Conservation (phyloP, 495 filamentous ascomycete genomes). For the Entonaema liquescens region DNA sequence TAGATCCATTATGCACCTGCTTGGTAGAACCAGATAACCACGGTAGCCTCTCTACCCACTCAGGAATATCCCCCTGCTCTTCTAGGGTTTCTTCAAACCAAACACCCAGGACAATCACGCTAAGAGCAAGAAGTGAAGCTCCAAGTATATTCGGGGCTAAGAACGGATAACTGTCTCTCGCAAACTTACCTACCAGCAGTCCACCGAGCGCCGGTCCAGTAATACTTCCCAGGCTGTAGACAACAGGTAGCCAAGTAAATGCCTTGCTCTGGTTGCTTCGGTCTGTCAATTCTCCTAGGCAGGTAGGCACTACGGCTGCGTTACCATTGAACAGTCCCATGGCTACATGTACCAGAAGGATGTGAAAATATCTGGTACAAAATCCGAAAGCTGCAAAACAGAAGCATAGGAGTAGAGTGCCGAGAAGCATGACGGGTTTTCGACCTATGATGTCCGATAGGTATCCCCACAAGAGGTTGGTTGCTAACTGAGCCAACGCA, state of each 20-base stretch:
- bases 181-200: conserved; percentile 68
- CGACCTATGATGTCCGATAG: conserved; percentile 88
- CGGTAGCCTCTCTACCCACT: conserved; percentile 52
- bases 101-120: conserved; percentile 74
- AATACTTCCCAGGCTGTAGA: conserved; percentile 93
- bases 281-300: conserved; percentile 94
- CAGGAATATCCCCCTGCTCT: conserved; percentile 68
- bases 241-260: conserved; percentile 90
- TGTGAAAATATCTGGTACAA: conserved; percentile 80
- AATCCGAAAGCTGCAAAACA: conserved; percentile 92
- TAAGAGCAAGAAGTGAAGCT: conserved; percentile 73
- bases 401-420: conserved; percentile 78
- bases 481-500: conserved; percentile 88
- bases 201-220: conserved; percentile 93
- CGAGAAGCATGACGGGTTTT: conserved; percentile 90
- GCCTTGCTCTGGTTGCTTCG: conserved; percentile 90
- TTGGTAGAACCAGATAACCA: conserved; percentile 35
- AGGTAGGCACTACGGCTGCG: conserved; percentile 83
- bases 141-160: conserved; percentile 82
- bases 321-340: conserved; percentile 97
- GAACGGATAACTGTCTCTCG: conserved; percentile 77
- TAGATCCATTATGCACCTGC: conserved; percentile 55
- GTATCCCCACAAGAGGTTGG: conserved; percentile 95
- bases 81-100: conserved; percentile 92
- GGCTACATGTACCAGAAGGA: conserved; percentile 81